Evolutionary conservation across 371 early-diverging fungal genomes (phyloP), one percentile per base, ranked within the genome.

Genomic region (Blakeslea trispora): DNA sequence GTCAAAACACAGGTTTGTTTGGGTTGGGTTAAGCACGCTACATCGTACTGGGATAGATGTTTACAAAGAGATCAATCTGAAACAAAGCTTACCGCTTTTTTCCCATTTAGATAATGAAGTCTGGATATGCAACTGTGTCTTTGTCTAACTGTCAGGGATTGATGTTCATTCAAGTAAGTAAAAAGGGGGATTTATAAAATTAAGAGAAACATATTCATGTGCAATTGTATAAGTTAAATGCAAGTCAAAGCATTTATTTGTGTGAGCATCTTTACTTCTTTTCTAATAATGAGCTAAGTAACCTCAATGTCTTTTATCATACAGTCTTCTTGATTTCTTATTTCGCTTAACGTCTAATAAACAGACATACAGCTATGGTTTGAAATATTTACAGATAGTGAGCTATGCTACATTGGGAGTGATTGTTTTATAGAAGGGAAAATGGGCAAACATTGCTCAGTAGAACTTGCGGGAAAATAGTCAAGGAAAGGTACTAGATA

Each of bases 141-240:
- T 37, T 37, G 39, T 37, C 39, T 37, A 41, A 41, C 9, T 41
- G 41, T 41, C 41, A 28, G 48, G 19, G 19, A 45, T 54, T 54
- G 35, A 45, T 54, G 7, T 28, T 28, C 28, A 28, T 28, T 28
- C 28, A 28, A 28, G 28, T 3, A 7, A 28, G 28, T 45, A 45
- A 45, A 24, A 18, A 47, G 22, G 35, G 19, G 22, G 22, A 54
- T 54, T 44, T 18, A 18, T 18, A 53, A 43, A 17, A 1, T 43
- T 31, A 43, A 44, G 54, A 45, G 46, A 17, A 55, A 46, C 39
- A 39, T 55, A 40, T 55, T 55, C 17, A 47, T n/a, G 47, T 54
- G 39, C 37, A 10, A 37, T 54, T 45, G n/a, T n/a, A n/a, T n/a
- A n/a, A n/a, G n/a, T 37, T 50, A 50, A 22, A 39, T 50, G 50